phyloP scores from a whole-genome alignment of 2,329 filamentous ascomycete species.

The Fusarium heterosporum region DNA sequence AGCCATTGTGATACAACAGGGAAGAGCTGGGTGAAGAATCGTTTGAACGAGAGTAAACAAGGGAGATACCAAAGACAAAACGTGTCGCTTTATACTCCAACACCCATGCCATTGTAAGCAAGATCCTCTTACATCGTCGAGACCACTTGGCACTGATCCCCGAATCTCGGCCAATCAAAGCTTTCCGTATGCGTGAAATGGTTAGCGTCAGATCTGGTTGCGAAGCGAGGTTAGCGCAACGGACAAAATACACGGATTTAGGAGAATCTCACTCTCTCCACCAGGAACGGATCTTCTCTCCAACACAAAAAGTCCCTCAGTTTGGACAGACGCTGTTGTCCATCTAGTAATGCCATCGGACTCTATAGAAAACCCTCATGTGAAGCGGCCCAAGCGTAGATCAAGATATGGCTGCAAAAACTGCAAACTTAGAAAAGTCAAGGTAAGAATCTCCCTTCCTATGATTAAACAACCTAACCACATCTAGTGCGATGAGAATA shows the following conservation, averaged over 20 bases:
- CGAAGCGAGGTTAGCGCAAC: constrained; percentile 35
- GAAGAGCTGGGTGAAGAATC: neutral
- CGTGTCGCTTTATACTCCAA: constrained; percentile 4
- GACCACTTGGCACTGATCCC: neutral
- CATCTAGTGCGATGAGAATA: constrained; percentile 59
- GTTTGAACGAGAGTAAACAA: neutral
- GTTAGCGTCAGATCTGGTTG: constrained; percentile 41
- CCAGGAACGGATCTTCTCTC: constrained; percentile 1
- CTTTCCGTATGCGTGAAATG: constrained; percentile 36
- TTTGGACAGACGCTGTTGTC: neutral
- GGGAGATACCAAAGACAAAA: accelerated
- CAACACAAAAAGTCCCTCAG: neutral
- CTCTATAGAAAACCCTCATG: neutral
- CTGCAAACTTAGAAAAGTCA: constrained; percentile 63
- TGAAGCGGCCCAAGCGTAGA: constrained; percentile 40
- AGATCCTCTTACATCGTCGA: neutral
- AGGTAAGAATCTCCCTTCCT: constrained; percentile 48
- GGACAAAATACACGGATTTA: neutral
- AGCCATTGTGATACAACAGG: constrained; percentile 40
- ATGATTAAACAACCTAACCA: neutral
- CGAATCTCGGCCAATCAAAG: constrained; percentile 44
- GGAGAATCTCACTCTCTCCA: neutral
- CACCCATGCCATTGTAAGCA: no score
- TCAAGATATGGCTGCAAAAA: constrained; percentile 63
- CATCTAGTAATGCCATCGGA: constrained; percentile 10